Evolutionary conservation across 495 filamentous ascomycete species (phyloP), one percentile per base, ranked within the genome.

Genomic region (Stereocaulon alpinum): DNA sequence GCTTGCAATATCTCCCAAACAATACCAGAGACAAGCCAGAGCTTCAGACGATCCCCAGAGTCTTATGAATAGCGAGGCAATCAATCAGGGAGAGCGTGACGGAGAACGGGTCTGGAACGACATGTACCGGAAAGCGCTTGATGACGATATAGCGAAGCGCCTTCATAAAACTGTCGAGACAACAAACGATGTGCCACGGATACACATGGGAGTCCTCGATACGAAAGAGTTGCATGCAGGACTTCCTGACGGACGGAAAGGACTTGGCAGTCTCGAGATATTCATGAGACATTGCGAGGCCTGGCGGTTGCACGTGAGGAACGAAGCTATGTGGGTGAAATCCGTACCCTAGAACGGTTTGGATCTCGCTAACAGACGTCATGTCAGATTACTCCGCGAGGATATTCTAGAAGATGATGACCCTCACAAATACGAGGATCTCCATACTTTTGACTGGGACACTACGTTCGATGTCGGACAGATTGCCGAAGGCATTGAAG

Each of bases 231-330:
- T 63, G 44, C 60, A 62, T 57, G 27, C 11, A 44, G 40, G 56
- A 55, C 10, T 64, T 15, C 66, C 67, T 15, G 41, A 62, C 20
- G 65, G 69, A 11, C 64, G 61, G 49, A 34, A 49, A 10, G 65
- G 67, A 14, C 58, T 72, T 27, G 58, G 56, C 12, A 62, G 49
- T 40, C 69, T 73, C 18, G 71, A 73, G 41, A 27, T 64, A 17
- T 69, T 73, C 37, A 69, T 72, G 53, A 67, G 71, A 41, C 61
- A 66, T 43, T 69, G 66, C 12, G 71, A 69, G 22, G 69, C 68
- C 7, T 73, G 70, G 66, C 63, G 59, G 42, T 41, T 73, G 12
- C 63, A 73, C 51, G 59, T 56, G 9, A 20, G 45, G n/a, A 64
- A 64, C 0, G 49, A 56, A 27, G 51, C 63, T 12, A 60, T 1